Conservation (phyloP, 805 yeast genomes). For the Yarrowia sp. region DNA sequence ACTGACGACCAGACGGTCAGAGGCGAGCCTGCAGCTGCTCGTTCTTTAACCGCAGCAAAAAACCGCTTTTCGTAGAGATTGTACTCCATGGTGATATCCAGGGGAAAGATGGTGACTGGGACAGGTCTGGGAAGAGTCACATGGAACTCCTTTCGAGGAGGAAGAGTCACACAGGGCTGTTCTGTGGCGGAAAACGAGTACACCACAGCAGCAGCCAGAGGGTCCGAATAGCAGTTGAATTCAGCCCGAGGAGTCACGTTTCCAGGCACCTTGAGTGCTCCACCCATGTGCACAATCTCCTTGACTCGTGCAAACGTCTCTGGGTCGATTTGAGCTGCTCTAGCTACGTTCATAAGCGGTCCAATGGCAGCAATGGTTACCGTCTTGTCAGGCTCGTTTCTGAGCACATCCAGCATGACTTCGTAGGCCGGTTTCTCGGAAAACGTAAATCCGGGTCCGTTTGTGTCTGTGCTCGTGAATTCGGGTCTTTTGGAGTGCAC, state of each 20-base stretch:
- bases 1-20: conserved; percentile 39
- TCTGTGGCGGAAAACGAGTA: conserved; percentile 36
- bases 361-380: conserved; percentile 43
- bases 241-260: conserved; percentile 44
- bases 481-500: conserved; percentile 39
- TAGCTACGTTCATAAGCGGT: conserved; percentile 43
- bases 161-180: conserved; percentile 35
- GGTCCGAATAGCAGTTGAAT: conserved; percentile 44
- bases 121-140: conserved; percentile 32
- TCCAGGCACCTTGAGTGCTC: conserved; percentile 39
- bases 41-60: conserved; percentile 17
- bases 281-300: conserved; percentile 43
- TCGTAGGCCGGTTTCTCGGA: conserved; percentile 35
- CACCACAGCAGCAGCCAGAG: conserved; percentile 42
- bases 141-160: conserved; percentile 31
- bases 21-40: conserved; percentile 30
- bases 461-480: conserved; percentile 33
- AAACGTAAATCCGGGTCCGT: conserved; percentile 34
- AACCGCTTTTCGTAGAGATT: conserved; percentile 30
- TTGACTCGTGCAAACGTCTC: conserved; percentile 38
- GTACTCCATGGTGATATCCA: conserved; percentile 41
- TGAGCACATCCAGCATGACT: conserved; percentile 40
- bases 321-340: conserved; percentile 42
- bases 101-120: conserved; percentile 39
- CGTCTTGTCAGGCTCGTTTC: conserved; percentile 37